Percentiles rank a stretch among this genome's conserved stretches.
These are phyloP conservation scores for Zasmidium angulare DNA, from an alignment of 2,329 filamentous ascomycete genomes.

Conservation along the genomic window DNA sequence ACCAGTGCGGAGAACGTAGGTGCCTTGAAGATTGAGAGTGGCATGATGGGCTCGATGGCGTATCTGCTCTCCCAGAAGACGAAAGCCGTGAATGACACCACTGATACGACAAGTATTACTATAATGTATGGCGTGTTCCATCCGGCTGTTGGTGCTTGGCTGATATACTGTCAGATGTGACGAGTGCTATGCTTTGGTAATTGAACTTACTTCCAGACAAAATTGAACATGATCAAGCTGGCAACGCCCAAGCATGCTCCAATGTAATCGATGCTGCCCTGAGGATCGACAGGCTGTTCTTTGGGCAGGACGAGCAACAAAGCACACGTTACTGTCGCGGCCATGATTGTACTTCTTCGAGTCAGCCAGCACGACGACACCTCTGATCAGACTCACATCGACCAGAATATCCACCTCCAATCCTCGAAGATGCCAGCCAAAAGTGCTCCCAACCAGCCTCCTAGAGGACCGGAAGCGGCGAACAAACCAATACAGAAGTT, in stretches of 20 bases:
- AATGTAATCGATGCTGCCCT: background rate
- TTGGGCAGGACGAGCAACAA: background rate
- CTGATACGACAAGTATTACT: background rate
- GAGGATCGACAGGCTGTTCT: background rate
- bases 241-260: background rate
- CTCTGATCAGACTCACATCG: background rate
- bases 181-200: too few species aligned
- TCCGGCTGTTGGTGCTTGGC: background rate
- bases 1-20: background rate
- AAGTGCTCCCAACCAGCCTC: background rate
- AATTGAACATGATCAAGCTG: conserved; percentile 1
- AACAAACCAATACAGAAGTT: background rate
- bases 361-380: background rate
- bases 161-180: background rate
- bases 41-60: background rate
- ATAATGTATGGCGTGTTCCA: background rate
- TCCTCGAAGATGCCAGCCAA: background rate
- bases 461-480: background rate
- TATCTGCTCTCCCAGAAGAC: background rate
- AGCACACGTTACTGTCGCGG: background rate
- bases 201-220: background rate
- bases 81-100: background rate
- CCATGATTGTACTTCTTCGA: background rate
- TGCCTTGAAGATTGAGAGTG: background rate
- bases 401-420: conserved; percentile 2